Conservation (phyloP, 1,284 basidiomycete genomes). For the Baeospora myosura region DNA sequence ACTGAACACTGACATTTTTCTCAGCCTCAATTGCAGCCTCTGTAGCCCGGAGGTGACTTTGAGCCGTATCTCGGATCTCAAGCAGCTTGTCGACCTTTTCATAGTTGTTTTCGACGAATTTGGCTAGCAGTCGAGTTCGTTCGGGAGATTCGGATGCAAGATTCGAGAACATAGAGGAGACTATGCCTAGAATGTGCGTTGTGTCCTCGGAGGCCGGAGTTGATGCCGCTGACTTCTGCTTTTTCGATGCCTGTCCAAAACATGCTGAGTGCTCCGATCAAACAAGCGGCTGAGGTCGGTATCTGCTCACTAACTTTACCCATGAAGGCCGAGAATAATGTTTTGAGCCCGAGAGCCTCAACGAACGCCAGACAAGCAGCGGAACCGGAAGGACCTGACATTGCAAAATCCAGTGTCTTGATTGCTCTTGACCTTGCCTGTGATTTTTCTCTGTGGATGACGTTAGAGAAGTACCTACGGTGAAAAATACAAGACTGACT, state of each 20-base stretch:
- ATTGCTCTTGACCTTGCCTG: conserved; percentile 76
- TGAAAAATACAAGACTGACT: conserved; percentile 40
- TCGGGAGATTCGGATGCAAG: conserved; percentile 78
- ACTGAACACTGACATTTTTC: conserved; percentile 41
- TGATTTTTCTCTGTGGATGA: conserved; percentile 65
- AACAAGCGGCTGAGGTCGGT: neutral
- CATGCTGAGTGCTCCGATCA: conserved; percentile 7
- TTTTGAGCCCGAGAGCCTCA: conserved; percentile 81
- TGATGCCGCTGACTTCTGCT: conserved; percentile 42
- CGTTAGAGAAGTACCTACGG: conserved; percentile 6
- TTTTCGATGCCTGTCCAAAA: conserved; percentile 42
- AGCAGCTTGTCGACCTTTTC: conserved; percentile 91
- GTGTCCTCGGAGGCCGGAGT: conserved; percentile 73
- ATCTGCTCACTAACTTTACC: conserved; percentile 58
- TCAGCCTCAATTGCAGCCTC: conserved; percentile 63
- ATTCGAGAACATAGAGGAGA: conserved; percentile 86
- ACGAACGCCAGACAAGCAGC: conserved; percentile 82
- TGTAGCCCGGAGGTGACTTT: conserved; percentile 46
- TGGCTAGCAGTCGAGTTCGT: conserved; percentile 80
- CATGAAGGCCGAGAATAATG: conserved; percentile 88
- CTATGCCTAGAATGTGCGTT: conserved; percentile 82
- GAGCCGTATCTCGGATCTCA: conserved; percentile 75
- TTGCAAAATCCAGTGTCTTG: conserved; percentile 87
- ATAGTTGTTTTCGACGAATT: conserved; percentile 89
- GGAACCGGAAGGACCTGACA: conserved; percentile 75